phyloP scores from a whole-genome alignment of 352 stramenopile genomes.

The Pythium brachiatum region DNA sequence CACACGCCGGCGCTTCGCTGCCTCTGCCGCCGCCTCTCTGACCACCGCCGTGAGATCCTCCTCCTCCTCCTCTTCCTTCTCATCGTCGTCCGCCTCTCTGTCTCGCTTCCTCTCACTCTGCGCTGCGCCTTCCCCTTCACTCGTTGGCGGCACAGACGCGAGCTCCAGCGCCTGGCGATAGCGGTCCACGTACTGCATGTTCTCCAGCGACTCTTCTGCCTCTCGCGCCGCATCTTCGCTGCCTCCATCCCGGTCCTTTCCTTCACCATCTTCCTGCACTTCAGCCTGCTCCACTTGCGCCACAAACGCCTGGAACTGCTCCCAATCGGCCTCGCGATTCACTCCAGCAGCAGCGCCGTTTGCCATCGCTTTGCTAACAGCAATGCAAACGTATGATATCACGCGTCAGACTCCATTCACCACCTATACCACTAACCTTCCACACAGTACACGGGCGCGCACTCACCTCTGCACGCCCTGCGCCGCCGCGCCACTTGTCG shows the following conservation, averaged over 20 bases:
- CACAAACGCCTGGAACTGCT: slow-evolving; percentile 60
- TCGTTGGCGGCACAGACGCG: slow-evolving; percentile 10
- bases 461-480: slow-evolving; percentile 25
- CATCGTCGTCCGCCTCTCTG: slow-evolving; percentile 2
- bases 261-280: slow-evolving; percentile 8
- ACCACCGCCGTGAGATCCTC: slow-evolving; percentile 9
- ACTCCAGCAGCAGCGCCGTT: slow-evolving; percentile 12
- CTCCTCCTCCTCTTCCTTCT: slow-evolving; percentile 9
- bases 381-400: too few relatives aligned
- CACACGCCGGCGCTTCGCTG: slow-evolving; percentile 22
- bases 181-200: slow-evolving; percentile 69
- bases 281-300: slow-evolving; percentile 47
- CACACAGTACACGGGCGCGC: too few relatives aligned
- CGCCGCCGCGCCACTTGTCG: neutral
- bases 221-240: slow-evolving; percentile 46
- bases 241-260: slow-evolving; percentile 35
- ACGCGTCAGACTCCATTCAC: too few relatives aligned
- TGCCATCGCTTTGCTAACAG: neutral
- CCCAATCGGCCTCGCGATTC: slow-evolving; percentile 51
- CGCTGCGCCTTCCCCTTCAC: slow-evolving; percentile 19
- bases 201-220: slow-evolving; percentile 52
- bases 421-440: too few relatives aligned
- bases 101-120: slow-evolving; percentile 24
- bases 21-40: slow-evolving; percentile 12
- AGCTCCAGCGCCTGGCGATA: slow-evolving; percentile 51